Base-by-base conservation (phyloP, 2,329 filamentous ascomycete genomes). In the Podosphaera xanthii region DNA sequence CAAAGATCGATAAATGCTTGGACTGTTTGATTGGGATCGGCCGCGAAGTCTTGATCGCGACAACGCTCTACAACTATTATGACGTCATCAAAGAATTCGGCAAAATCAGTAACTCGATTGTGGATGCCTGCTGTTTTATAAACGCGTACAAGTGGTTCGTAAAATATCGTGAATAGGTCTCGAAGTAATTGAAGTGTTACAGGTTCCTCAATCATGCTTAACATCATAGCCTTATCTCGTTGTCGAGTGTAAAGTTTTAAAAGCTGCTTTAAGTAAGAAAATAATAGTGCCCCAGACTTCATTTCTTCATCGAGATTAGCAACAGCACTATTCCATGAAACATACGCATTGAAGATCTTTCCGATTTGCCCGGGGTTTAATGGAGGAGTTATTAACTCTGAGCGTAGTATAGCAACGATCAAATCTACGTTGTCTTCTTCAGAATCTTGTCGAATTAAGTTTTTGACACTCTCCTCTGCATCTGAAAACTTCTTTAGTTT, bases 41-140 rank as follows among this genome's bases (percentile, higher is more conserved):
- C 89, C 1, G 87, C 90, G 53, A 92, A 85, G 69, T 97, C 92
- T 66, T 83, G 79, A 61, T 83, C 79, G 60, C 80, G 75, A 65
- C 80, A 83, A 65, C 76, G 78, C 57, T 84, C 81, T 36, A 84
- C 78, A 34, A 83, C 80, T 77, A 80, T 46, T 65, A 97, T 95
- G 69, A 90, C 86, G 70, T 98, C 92, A 67, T 96, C 89, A 58
- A 92, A 81, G 66, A 98, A 98, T 46, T 82, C 77, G 0, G 91
- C 86, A 73, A 98, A 97, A 71, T 98, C 92, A 0, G 91, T 97
- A 61, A 98, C 91, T 68, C 87, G 94, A 74, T 83, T 92, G 76
- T 97, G 97, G 34, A 98, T 91, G 66, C 97, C 98, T 63, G 92
- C 92, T 30, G 90, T 95, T 73, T 97, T 98, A 77, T 98, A 98